phyloP scores from a whole-genome alignment of 331 rosid species.

The Arachis monticola region DNA sequence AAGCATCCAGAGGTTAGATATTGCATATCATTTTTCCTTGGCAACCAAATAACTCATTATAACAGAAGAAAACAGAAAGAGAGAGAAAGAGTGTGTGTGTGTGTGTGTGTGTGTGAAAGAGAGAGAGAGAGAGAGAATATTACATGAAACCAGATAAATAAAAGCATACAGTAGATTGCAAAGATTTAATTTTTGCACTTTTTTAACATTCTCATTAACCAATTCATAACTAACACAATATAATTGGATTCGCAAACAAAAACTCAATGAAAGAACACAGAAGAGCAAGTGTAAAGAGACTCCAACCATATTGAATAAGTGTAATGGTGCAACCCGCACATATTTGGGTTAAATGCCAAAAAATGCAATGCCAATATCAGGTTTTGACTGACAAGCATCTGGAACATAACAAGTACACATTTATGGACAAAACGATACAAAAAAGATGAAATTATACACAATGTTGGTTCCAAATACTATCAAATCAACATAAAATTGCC shows the following conservation, averaged over 20 bases:
- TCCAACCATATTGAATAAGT: neutral
- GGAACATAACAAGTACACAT: slow-evolving; percentile 31
- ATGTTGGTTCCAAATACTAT: slow-evolving; percentile 22
- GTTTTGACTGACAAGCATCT: slow-evolving; percentile 21
- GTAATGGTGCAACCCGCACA: neutral
- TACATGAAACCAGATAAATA: neutral
- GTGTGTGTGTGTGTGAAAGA: no score
- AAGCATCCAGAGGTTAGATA: slow-evolving; percentile 11
- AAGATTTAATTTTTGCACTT: slow-evolving; percentile 17
- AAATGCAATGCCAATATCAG: neutral
- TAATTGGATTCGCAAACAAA: neutral
- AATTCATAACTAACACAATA: neutral
- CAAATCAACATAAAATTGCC: slow-evolving; percentile 11
- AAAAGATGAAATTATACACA: neutral
- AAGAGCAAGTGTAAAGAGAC: neutral
- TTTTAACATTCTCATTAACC: slow-evolving; percentile 17
- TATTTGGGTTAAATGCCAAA: slow-evolving; percentile 8
- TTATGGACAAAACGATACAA: neutral
- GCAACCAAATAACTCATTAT: slow-evolving; percentile 7
- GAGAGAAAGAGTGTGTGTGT: no score
- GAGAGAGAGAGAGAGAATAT: no score
- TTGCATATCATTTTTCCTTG: slow-evolving; percentile 13
- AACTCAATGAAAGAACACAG: slow-evolving; percentile 5
- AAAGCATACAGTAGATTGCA: neutral
- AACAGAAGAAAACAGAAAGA: neutral